A percentile compares a stretch with the other conserved stretches of the same genome.
Evolutionary conservation across 371 early-diverging fungal genomes (phyloP).

Genomic region (Syncephalastrum contaminatum): DNA sequence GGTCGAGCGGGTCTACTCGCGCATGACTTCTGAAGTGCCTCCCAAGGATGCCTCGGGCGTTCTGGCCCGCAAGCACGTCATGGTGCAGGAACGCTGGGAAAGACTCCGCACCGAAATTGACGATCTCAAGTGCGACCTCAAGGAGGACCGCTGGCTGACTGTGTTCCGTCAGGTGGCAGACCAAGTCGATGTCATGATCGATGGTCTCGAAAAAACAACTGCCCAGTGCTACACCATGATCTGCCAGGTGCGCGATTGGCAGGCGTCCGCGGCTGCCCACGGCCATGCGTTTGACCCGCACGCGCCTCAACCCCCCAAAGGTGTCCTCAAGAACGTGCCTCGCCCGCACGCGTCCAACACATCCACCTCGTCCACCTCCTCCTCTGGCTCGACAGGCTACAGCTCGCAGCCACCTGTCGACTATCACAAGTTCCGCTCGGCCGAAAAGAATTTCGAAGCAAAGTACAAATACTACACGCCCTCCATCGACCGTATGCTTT

Average conservation of each 20-base stretch:
- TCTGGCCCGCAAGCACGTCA: conserved; percentile 35
- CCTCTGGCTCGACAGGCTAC: conserved; percentile 7
- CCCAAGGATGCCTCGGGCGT: conserved; percentile 32
- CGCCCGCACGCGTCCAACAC: conserved; percentile 17
- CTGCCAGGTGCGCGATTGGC: conserved; percentile 47
- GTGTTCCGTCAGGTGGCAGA: conserved; percentile 60
- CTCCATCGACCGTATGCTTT: conserved; percentile 58
- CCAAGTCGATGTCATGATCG: conserved; percentile 63
- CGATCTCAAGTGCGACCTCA: conserved; percentile 59
- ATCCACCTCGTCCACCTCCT: conserved; percentile 20
- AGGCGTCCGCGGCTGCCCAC: conserved; percentile 5
- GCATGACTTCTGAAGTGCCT: conserved; percentile 36
- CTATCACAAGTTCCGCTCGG: conserved; percentile 48
- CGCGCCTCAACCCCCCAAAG: conserved; percentile 17
- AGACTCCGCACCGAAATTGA: conserved; percentile 38
- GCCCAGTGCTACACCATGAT: conserved; percentile 52
- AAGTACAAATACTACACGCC: conserved; percentile 64
- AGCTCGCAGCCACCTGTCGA: conserved; percentile 37
- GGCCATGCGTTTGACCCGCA: conserved; percentile 2
- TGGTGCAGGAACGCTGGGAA: conserved; percentile 49
- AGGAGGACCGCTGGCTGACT: conserved; percentile 63
- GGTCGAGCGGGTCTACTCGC: conserved; percentile 51
- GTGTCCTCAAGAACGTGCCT: conserved; percentile 16
- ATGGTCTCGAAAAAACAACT: conserved; percentile 56
- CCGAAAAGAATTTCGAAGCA: conserved; percentile 62